Base-by-base conservation (phyloP, 2,329 filamentous ascomycete species). In the Tympanopsis confertula region DNA sequence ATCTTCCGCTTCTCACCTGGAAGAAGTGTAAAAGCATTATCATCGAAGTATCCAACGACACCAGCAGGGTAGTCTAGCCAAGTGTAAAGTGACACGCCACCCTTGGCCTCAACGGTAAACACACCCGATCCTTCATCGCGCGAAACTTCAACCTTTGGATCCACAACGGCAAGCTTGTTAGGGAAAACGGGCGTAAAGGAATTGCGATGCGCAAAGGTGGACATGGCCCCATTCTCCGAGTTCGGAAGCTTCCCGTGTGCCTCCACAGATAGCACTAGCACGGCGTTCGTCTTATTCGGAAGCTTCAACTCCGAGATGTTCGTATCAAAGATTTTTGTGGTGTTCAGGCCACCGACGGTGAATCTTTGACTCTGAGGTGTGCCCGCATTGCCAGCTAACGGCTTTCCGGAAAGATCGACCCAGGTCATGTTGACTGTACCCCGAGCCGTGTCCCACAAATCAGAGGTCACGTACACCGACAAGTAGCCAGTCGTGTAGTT, bases 401-500 rank as follows among this genome's bases (percentile, higher is more conserved):
- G 44, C 0, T 57, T 60, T 3, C 68, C 73, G 2, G 52, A 51
- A 52, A 69, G 68, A 40, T 66, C 59, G 28, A 67, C 58, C 72
- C 73, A 78, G 3, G 55, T 58, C 20, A 75, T 46, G 3, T 53
- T 62, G 3, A 68, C 66, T 0, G 45, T 62, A 0, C 71, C 72
- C 4, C 41, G 49, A 1, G 62, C 61, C 2, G 60, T 42, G 2
- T 61, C 52, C 73, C 73, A 78, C 1, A 77, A 57, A 51, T 78
- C 73, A 3, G 68, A 74, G 0, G 67, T 72, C 1, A 70, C 70
- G 46, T 70, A 78, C 2, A 74, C 54, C 4, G 65, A 59, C 13
- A 79, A 52, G 15, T 63, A 50, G 1, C 67, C 66, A 0, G 63
- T 69, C 0, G 59, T 61, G 15, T 58, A 51, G 43, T 78, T 66